Base-by-base conservation (phyloP, 805 yeast genomes). In the Blastobotrys chiropterorum region DNA sequence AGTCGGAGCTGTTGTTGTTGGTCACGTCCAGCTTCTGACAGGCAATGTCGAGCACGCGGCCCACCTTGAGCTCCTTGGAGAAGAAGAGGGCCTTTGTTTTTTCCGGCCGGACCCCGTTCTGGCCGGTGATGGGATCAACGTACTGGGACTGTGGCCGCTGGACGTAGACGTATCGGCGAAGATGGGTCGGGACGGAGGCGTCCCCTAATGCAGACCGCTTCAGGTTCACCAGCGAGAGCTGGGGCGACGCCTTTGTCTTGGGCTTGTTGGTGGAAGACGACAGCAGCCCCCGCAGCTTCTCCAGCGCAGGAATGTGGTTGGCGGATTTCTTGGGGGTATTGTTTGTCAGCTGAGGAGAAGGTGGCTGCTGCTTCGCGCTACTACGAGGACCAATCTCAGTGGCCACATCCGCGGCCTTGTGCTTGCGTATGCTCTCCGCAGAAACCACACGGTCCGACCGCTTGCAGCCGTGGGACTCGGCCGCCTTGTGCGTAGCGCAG, bases 191-290 rank as follows among this genome's bases (percentile, higher is more conserved):
- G 2, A 72, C 62, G 40, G 62, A 60, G n/a, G 58, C 46, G 46
- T 70, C 72, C 15, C 77, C 77, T 47, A 61, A 61, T 20, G 77
- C 76, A 2, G 54, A 50, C 44, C 61, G 62, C 42, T 67, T 62
- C 49, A 69, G 58, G 19, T 54, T 48, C 15, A 53, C 49, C 34
- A 61, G 26, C 7, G 47, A 56, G 38, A 46, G 40, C 6, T 49
- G 11, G 20, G 49, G 45, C 20, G 46, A 42, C 19, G 40, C 19
- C 40, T 44, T 48, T 3, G 44, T 20, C 16, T 26, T 16, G 41
- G 47, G 40, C 15, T 26, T 26, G 34, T 26, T 26, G 11, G 51
- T 21, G 5, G 38, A 42, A 40, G 44, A 46, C 14, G 48, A 26
- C 26, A 4, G 6, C 22, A 20, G 20, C 16, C 17, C 13, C 26